Evolutionary conservation across 129 eudicot species (phyloP).

Genomic region (Flaveria brownii): DNA sequence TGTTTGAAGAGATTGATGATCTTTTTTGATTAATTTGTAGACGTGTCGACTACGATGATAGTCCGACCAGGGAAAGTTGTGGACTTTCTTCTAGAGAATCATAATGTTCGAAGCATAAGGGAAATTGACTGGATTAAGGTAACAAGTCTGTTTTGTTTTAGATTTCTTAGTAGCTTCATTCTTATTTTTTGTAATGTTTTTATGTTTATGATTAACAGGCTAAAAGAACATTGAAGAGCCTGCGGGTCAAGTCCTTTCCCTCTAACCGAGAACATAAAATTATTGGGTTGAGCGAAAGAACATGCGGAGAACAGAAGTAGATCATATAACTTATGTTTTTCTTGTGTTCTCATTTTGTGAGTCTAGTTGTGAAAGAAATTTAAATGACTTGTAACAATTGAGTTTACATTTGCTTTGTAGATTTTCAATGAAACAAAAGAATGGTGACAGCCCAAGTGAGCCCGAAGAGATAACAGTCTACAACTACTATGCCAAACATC

Average conservation of each 20-base stretch:
- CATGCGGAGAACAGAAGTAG: slow-evolving; percentile 69
- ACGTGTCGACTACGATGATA: slow-evolving; percentile 71
- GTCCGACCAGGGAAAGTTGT: slow-evolving; percentile 74
- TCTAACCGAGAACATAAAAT: slow-evolving; percentile 69
- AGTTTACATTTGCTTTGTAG: slow-evolving; percentile 32
- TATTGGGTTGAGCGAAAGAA: slow-evolving; percentile 64
- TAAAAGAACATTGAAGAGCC: slow-evolving; percentile 61
- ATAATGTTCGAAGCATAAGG: slow-evolving; percentile 54
- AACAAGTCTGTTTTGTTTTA: slow-evolving; percentile 1
- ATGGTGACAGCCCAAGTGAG: slow-evolving; percentile 35
- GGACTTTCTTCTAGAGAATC: slow-evolving; percentile 68
- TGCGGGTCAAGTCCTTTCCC: slow-evolving; percentile 58
- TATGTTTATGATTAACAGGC: slow-evolving; percentile 49
- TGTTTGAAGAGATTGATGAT: not conserved
- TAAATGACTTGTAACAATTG: not conserved
- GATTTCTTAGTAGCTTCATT: slow-evolving; percentile 12
- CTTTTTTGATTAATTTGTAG: slow-evolving; percentile 31
- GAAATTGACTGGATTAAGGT: slow-evolving; percentile 73
- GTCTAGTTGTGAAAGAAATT: not conserved
- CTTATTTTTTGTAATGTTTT: not conserved
- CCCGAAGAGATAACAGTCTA: slow-evolving; percentile 53
- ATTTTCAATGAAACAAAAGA: slow-evolving; percentile 52
- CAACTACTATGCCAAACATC: slow-evolving; percentile 61
- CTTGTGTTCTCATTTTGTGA: slow-evolving; percentile 6
- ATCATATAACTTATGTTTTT: not conserved